Conservation (phyloP, 202 grass and related monocot genomes). For the Schoenoplectus tabernaemontani region DNA sequence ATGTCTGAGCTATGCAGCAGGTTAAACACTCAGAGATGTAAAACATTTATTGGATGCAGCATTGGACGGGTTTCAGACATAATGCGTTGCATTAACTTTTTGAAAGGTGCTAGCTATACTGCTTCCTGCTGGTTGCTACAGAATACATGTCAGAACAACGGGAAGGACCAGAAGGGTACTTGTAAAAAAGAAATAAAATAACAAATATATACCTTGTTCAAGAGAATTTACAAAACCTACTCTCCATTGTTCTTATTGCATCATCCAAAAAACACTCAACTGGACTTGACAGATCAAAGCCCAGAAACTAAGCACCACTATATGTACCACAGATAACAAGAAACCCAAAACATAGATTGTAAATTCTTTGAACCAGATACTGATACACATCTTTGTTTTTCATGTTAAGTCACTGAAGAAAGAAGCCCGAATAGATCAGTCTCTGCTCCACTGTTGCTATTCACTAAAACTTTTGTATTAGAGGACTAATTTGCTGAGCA, state of each 20-base stretch:
- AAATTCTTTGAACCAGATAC: no score
- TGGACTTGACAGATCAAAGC: background rate
- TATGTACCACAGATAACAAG: background rate
- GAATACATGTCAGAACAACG: background rate
- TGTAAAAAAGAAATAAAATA: background rate
- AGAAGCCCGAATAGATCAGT: background rate
- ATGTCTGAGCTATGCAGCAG: background rate
- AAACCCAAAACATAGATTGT: background rate
- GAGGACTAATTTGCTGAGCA: background rate
- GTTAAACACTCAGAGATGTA: background rate
- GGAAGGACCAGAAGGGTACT: background rate
- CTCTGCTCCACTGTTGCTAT: background rate
- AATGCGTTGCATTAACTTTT: background rate
- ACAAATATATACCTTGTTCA: background rate
- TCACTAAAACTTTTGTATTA: background rate
- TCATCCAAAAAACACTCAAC: background rate
- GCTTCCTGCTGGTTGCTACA: no score
- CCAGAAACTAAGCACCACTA: background rate
- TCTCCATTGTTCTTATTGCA: background rate
- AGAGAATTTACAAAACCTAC: background rate
- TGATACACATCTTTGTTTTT: background rate
- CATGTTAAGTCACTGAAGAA: background rate
- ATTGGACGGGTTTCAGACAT: background rate
- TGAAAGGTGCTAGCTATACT: background rate
- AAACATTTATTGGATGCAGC: background rate